Percentiles rank a stretch among this genome's conserved stretches.
Conservation (phyloP, 108 stramenopile genomes). For the Pseudonitzschia multistriata region DNA sequence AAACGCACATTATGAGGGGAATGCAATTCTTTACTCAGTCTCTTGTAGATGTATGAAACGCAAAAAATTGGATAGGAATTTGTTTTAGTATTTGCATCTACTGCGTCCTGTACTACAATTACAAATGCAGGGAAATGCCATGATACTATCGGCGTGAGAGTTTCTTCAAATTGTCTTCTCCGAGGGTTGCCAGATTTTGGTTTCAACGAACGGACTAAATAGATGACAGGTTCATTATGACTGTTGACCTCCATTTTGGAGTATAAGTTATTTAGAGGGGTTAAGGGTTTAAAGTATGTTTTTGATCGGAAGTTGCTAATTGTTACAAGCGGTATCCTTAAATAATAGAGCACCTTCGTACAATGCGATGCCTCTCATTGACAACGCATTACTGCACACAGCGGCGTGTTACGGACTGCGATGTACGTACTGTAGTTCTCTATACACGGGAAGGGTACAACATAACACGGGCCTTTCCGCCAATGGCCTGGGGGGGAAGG, state of each 20-base stretch:
- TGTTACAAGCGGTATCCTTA: background rate
- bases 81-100: too few species aligned
- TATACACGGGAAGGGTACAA: conserved; percentile 80
- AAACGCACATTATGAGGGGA: too few species aligned
- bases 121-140: too few species aligned
- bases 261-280: background rate
- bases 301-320: background rate
- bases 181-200: too few species aligned
- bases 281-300: background rate
- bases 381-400: background rate
- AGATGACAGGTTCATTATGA: background rate
- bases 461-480: conserved; percentile 89
- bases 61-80: too few species aligned
- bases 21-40: too few species aligned
- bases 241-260: conserved; percentile 10
- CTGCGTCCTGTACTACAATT: too few species aligned
- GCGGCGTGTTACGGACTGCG: background rate
- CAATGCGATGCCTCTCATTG: conserved; percentile 10
- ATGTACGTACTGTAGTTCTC: conserved; percentile 1
- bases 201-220: too few species aligned
- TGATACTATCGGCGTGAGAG: too few species aligned
- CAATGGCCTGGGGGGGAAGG: conserved; percentile 92
- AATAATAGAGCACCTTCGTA: background rate
- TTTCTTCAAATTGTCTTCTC: too few species aligned
- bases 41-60: too few species aligned